Evolutionary conservation across 2,329 filamentous ascomycete species (phyloP), one percentile per base, ranked within the genome.

Genomic region (Cryphonectria parasitica): DNA sequence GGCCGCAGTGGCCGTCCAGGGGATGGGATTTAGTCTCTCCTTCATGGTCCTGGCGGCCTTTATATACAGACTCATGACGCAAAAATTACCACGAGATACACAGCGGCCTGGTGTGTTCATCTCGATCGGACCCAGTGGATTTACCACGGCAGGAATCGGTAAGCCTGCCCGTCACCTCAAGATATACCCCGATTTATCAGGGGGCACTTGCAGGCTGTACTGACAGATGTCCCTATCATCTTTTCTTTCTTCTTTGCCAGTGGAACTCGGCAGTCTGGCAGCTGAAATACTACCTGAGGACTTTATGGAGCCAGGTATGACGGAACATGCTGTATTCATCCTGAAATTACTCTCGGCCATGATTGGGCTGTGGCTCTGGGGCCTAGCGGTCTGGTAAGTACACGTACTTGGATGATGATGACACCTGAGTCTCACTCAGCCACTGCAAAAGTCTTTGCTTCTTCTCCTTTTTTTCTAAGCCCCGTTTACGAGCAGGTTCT

Each of bases 11-110:
- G 82, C 85, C 0, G 80, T 85, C 0, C 87, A 89, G 74, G 87
- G 86, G 8, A 86, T 85, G 1, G 87, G 86, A 0, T 88, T 86
- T 72, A 79, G 88, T 2, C 86, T 89, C 62, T 84, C 84, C 64
- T 86, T 95, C 71, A 95, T 95, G 90, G 92, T 97, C 36, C 94
- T 94, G 73, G 89, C 91, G 0, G 92, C 93, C 65, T 96, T 95
- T 77, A 88, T 97, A 65, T 96, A 96, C 78, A 89, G 93, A 41
- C 85, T 97, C 39, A 96, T 96, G 93, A 95, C 93, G 0, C 92
- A 95, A 77, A 96, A 96, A 76, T 84, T 97, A 0, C 93, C 93
- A 0, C 86, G 88, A 68, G 93, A 95, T 76, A 89, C 87, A 58
- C 86, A 93, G 28, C 88, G 93, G 15, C 93, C 93, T 0, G 93